Evolutionary conservation across 495 filamentous ascomycete genomes (phyloP).

Genomic region (Penicillium cinerascens): DNA sequence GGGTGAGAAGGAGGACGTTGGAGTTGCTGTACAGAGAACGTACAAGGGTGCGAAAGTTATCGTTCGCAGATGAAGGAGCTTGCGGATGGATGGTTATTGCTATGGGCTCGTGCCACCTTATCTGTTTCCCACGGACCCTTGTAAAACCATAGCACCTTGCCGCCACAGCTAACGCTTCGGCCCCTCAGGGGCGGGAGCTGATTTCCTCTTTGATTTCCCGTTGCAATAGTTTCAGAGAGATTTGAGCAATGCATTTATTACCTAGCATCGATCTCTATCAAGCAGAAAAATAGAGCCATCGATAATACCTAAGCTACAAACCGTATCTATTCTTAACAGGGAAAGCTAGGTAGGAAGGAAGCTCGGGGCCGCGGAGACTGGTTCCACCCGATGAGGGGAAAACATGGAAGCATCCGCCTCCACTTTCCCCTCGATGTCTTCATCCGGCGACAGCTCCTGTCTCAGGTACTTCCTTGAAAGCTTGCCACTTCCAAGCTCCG

Average conservation of each 20-base stretch:
- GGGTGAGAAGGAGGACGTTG: slow-evolving; percentile 39
- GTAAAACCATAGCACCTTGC: background rate
- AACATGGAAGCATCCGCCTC: background rate
- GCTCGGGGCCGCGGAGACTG: background rate
- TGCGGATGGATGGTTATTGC: background rate
- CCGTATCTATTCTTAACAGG: too few species aligned
- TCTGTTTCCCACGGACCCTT: background rate
- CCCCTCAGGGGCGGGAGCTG: background rate
- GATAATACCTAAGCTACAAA: background rate
- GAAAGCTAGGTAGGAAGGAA: background rate
- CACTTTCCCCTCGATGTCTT: background rate
- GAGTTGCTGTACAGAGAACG: slow-evolving; percentile 19
- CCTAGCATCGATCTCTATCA: too few species aligned
- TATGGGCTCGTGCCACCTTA: background rate
- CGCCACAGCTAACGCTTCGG: background rate
- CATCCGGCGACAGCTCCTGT: background rate
- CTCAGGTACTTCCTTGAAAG: background rate
- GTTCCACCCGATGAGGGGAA: background rate
- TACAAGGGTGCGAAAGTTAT: slow-evolving; percentile 34
- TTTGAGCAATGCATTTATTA: background rate
- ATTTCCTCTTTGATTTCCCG: background rate
- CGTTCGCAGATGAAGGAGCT: slow-evolving; percentile 8
- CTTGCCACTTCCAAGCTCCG: background rate
- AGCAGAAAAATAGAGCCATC: background rate
- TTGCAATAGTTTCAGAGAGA: background rate